phyloP scores from a whole-genome alignment of 441 rosid genomes.

The Erodium chrysanthum region DNA sequence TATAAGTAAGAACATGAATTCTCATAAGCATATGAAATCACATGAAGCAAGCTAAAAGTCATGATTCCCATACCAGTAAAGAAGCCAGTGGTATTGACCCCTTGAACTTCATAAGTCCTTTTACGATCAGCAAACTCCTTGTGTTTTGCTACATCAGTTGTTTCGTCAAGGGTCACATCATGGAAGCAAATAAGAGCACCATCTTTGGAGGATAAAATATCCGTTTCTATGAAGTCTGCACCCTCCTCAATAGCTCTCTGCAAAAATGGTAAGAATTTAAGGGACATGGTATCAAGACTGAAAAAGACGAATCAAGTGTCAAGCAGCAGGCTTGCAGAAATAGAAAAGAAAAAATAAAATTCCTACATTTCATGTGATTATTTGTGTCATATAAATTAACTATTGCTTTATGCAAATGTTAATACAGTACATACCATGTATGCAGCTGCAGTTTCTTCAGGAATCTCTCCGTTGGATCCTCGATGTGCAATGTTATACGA shows the following conservation, averaged over 20 bases:
- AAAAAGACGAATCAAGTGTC: not conserved
- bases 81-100: constrained; percentile 59
- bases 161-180: constrained; percentile 66
- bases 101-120: constrained; percentile 73
- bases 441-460: constrained; percentile 89
- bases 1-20: not conserved
- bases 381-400: no score
- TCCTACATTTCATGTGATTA: no score
- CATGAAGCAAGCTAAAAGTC: not conserved
- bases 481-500: constrained; percentile 83
- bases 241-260: constrained; percentile 96
- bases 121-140: constrained; percentile 72
- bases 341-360: no score
- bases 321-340: not conserved
- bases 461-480: constrained; percentile 89
- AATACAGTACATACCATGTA: constrained; percentile 39
- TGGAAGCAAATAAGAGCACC: constrained; percentile 81
- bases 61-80: constrained; percentile 42
- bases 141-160: constrained; percentile 59
- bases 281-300: no score
- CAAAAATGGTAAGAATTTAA: constrained; percentile 15
- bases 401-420: no score
- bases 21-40: not conserved
- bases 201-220: constrained; percentile 69
- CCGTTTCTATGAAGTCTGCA: constrained; percentile 89